Evolutionary conservation across 805 yeast species (phyloP).

Genomic region (Vanderwaltozyma tropicalis): DNA sequence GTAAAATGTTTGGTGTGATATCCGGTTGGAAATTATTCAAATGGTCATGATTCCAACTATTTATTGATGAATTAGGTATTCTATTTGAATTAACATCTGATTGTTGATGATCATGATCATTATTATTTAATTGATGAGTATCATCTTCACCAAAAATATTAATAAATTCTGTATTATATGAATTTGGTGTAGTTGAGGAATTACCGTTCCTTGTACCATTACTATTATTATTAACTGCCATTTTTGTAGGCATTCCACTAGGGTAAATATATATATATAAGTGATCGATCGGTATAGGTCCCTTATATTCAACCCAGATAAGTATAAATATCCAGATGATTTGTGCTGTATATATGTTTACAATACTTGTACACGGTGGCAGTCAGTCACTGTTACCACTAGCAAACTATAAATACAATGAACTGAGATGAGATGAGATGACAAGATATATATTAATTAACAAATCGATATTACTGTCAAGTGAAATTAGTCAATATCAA

Average conservation of each 20-base stretch:
- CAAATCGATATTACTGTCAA: too few relatives aligned
- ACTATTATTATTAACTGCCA: not conserved
- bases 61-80: not conserved
- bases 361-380: not conserved
- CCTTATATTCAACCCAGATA: not conserved
- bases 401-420: too few relatives aligned
- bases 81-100: not conserved
- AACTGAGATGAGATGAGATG: too few relatives aligned
- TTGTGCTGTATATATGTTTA: not conserved
- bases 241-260: not conserved
- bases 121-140: not conserved
- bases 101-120: not conserved
- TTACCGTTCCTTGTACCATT: not conserved
- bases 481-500: not conserved
- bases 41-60: not conserved
- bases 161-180: constrained; percentile 11
- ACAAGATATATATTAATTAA: too few relatives aligned
- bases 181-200: not conserved
- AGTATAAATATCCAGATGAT: not conserved
- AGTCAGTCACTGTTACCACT: too few relatives aligned
- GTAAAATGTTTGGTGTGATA: constrained; percentile 32
- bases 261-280: too few relatives aligned
- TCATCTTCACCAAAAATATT: constrained; percentile 16
- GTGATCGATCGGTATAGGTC: too few relatives aligned
- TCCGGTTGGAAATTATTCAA: constrained; percentile 1